Evolutionary conservation across 2,329 filamentous ascomycete species (phyloP), one percentile per base, ranked within the genome.

Genomic region (Onygenales sp.): DNA sequence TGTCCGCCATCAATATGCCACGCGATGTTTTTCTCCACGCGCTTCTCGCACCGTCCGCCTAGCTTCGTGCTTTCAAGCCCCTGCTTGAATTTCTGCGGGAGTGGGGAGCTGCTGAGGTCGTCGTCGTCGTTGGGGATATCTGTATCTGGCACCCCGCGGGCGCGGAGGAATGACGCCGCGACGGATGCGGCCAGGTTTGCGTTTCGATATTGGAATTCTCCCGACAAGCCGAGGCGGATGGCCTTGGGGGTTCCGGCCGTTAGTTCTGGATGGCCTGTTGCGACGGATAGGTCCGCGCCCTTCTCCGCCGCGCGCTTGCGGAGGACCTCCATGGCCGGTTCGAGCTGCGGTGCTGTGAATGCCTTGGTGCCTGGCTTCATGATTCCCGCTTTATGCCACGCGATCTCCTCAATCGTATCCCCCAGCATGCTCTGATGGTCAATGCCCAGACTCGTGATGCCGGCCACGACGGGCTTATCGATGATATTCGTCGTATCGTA

Each of bases 401-500:
- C 84, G 58, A 95, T 95, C 63, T 88, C 76, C 53, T 87, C 84
- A 49, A 92, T 79, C 0, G 88, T 91, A 39, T 80, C 77, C 9
- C 91, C 91, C 37, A 96, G 75, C 77, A 95, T 83, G 4, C 79
- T 82, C 1, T 86, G 83, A 68, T 96, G 91, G 62, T 96, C 91
- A 56, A 95, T 86, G 3, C 88, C 90, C 43, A 96, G 69, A 62
- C 85, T 89, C 17, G 89, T 85, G 39, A 96, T 83, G 0, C 86
- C 87, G 1, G 83, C 80, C 1, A 84, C 85, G 6, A 81, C 84
- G 1, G 90, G 86, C 10, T 80, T 77, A 9, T 78, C 74, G 5
- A 98, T 70, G 21, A 97, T 80, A 64, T 97, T 97, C 8, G 93
- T 98, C 32, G 87, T 86, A 65, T 97, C 92, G 63, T 90, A 90